These are phyloP conservation scores for Daldinia decipiens DNA, from an alignment of 495 filamentous ascomycete genomes.

Conservation along the genomic window DNA sequence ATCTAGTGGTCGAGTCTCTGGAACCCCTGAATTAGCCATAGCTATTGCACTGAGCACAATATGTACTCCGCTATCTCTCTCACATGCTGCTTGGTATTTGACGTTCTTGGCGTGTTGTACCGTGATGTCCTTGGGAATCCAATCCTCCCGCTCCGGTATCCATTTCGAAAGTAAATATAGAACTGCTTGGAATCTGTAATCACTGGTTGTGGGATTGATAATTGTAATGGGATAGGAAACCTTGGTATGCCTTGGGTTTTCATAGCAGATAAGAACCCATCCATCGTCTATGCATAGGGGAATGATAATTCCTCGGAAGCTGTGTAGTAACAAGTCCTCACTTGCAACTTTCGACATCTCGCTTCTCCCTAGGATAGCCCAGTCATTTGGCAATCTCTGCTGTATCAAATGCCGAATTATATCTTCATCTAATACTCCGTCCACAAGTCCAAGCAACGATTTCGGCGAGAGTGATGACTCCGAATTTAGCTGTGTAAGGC, in stretches of 20 bases:
- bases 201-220: conserved; percentile 1
- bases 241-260: conserved; percentile 7
- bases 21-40: conserved; percentile 19
- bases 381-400: background rate
- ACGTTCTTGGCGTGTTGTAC: background rate
- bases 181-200: background rate
- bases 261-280: conserved; percentile 16
- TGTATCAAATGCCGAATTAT: conserved; percentile 8
- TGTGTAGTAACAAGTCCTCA: conserved; percentile 6
- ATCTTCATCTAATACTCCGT: background rate
- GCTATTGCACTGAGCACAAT: conserved; percentile 22
- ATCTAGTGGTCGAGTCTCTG: conserved; percentile 8
- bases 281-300: conserved; percentile 1
- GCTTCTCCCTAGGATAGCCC: background rate
- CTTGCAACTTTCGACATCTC: conserved; percentile 1
- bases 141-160: conserved; percentile 4
- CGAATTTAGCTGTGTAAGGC: background rate
- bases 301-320: conserved; percentile 14
- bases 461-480: background rate
- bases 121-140: conserved; percentile 8
- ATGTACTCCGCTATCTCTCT: conserved; percentile 17
- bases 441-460: background rate
- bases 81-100: background rate
- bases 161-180: conserved; percentile 1
- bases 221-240: conserved; percentile 1